phyloP scores from a whole-genome alignment of 345 rosid species.

The Gossypium bickii region DNA sequence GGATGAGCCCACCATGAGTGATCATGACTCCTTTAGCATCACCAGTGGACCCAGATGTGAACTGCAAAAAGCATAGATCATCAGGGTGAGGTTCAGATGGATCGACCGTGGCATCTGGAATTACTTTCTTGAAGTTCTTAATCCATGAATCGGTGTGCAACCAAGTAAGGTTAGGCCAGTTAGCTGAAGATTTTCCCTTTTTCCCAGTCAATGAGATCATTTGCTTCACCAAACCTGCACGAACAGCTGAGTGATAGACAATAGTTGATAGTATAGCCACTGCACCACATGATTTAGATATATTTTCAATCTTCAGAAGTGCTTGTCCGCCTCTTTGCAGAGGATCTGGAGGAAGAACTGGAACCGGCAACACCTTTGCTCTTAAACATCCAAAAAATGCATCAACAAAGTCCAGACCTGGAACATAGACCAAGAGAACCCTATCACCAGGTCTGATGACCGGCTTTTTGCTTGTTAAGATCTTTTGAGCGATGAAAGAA shows the following conservation, averaged over 20 bases:
- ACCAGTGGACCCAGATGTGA: constrained; percentile 70
- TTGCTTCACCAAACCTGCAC: constrained; percentile 52
- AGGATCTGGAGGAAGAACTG: constrained; percentile 73
- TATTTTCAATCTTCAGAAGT: constrained; percentile 57
- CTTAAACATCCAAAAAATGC: constrained; percentile 69
- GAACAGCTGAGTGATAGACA: constrained; percentile 53
- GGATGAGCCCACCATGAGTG: constrained; percentile 58
- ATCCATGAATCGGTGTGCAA: constrained; percentile 62
- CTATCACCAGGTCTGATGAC: constrained; percentile 53
- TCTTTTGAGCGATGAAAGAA: constrained; percentile 45
- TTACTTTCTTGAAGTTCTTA: constrained; percentile 31
- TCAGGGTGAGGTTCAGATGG: constrained; percentile 31
- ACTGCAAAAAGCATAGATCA: constrained; percentile 60
- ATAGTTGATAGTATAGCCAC: constrained; percentile 58
- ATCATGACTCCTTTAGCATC: constrained; percentile 74
- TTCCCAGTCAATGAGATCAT: constrained; percentile 40
- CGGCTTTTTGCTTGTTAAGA: constrained; percentile 44
- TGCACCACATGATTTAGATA: constrained; percentile 48
- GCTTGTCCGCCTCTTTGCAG: constrained; percentile 71
- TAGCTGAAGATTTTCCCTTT: constrained; percentile 27
- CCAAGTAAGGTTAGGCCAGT: constrained; percentile 70
- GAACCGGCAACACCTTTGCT: constrained; percentile 59
- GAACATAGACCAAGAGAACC: constrained; percentile 55
- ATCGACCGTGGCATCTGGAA: constrained; percentile 9
- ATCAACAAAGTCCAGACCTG: constrained; percentile 61